Evolutionary conservation across 2,329 filamentous ascomycete species (phyloP), one percentile per base, ranked within the genome.

Genomic region (Claviceps sorghi): DNA sequence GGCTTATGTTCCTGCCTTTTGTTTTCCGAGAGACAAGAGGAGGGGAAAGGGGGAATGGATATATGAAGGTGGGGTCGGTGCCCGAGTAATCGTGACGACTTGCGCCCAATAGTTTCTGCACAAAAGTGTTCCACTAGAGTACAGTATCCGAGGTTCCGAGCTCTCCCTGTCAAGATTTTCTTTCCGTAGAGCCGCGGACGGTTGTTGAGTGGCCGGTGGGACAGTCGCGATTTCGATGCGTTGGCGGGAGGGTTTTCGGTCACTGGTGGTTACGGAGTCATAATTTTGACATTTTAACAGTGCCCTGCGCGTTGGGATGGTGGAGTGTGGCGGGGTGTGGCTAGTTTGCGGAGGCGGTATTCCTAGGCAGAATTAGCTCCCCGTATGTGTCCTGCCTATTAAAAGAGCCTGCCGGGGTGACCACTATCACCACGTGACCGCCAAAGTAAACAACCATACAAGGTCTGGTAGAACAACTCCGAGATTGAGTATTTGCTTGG

Each of bases 271-370:
- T 38, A 30, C 34, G 13, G 34, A 48, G 50, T 54, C 54, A 49
- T 34, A 54, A 70, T 70, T 70, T 71, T 71, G 67, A 68, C 62
- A 70, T 66, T 69, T 70, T 67, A 59, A 59, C 59, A 58, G 55
- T 61, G 57, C 29, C 44, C 59, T 59, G 59, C 60, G 58, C 60
- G 60, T 48, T 44, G 22, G 22, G 22, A 8, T 29, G 42, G 42
- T 44, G 42, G 42, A 21, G 52, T 61, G 66, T 67, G 65, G 67
- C 69, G 68, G 65, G 64, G 63, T 66, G 66, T 66, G 64, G 64
- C 64, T 62, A 44, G 53, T 56, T 59, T 52, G n/a, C 48, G 49
- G 40, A 53, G 57, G 64, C 59, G 64, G 64, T 64, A 57, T 54
- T 46, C 30, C 26, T 32, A 48, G 65, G 66, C 65, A 68, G 58